Percentiles rank a stretch among this genome's conserved stretches.
phyloP scores from a whole-genome alignment of 805 yeast genomes.

The Jamesozyma lodderae region DNA sequence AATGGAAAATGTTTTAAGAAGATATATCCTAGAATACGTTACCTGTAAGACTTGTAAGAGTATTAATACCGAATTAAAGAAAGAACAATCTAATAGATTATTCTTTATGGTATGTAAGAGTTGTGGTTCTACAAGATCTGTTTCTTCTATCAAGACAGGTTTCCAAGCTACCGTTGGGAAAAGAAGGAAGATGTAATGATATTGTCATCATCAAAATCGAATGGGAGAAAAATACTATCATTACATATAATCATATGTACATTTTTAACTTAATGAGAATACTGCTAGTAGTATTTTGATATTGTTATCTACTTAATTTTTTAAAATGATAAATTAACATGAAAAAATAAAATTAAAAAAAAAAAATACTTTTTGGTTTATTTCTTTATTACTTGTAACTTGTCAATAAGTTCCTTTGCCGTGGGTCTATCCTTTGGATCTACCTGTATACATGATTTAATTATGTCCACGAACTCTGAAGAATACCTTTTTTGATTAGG shows the following conservation, averaged over 20 bases:
- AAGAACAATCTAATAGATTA: constrained; percentile 92
- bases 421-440: constrained; percentile 57
- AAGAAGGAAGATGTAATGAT: constrained; percentile 53
- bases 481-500: constrained; percentile 37
- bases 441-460: constrained; percentile 51
- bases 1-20: constrained; percentile 90
- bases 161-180: constrained; percentile 96
- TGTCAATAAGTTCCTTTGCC: constrained; percentile 48
- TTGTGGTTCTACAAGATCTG: constrained; percentile 96
- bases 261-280: constrained; percentile 3
- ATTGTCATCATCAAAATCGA: too few species aligned
- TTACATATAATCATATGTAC: constrained; percentile 6
- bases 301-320: too few species aligned
- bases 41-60: constrained; percentile 98
- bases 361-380: neutral
- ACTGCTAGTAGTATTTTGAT: too few species aligned
- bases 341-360: neutral
- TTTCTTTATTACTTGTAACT: constrained; percentile 24
- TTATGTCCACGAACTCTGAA: constrained; percentile 44
- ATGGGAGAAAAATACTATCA: neutral
- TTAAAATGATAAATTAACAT: neutral
- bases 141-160: constrained; percentile 96
- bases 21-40: constrained; percentile 94
- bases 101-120: constrained; percentile 96
- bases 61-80: constrained; percentile 89